Percentiles rank a stretch among this genome's conserved stretches.
Evolutionary conservation across 2,329 filamentous ascomycete species (phyloP).

Genomic region (Exserohilum turcica): DNA sequence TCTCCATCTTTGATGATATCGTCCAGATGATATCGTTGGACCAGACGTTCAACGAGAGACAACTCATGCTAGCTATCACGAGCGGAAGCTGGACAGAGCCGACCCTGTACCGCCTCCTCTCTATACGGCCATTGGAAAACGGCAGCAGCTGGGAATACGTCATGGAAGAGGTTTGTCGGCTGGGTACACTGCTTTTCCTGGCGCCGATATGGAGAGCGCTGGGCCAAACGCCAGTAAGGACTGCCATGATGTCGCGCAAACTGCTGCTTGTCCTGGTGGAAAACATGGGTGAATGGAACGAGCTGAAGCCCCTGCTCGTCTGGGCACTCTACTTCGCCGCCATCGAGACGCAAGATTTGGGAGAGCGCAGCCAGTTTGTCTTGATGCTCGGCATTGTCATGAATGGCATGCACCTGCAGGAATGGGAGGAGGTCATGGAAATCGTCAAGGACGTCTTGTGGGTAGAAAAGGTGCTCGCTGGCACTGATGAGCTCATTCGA

Average conservation of each 20-base stretch:
- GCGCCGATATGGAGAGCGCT: slow-evolving; percentile 35
- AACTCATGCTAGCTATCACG: slow-evolving; percentile 27
- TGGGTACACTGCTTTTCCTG: slow-evolving; percentile 38
- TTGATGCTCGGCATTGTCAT: slow-evolving; percentile 36
- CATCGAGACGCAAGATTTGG: slow-evolving; percentile 30
- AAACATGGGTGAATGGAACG: slow-evolving; percentile 34
- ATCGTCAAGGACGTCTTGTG: slow-evolving; percentile 37
- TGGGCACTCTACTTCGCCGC: slow-evolving; percentile 38
- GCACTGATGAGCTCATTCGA: slow-evolving; percentile 30
- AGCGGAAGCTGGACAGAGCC: slow-evolving; percentile 40
- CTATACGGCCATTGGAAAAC: slow-evolving; percentile 25
- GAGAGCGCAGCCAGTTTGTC: slow-evolving; percentile 33
- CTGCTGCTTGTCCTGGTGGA: slow-evolving; percentile 27
- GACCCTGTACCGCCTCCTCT: slow-evolving; percentile 32
- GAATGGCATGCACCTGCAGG: slow-evolving; percentile 24
- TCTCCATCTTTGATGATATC: slow-evolving; percentile 38
- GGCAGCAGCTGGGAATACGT: slow-evolving; percentile 21
- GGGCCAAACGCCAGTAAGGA: slow-evolving; percentile 35
- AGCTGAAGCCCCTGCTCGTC: slow-evolving; percentile 33
- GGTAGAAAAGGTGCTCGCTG: slow-evolving; percentile 34
- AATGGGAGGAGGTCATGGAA: slow-evolving; percentile 32
- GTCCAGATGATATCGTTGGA: slow-evolving; percentile 34
- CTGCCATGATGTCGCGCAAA: slow-evolving; percentile 26
- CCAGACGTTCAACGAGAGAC: slow-evolving; percentile 28
- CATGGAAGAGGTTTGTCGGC: slow-evolving; percentile 39